Conservation (phyloP, 2,329 filamentous ascomycete species). For the Talaromyces pinophilus region DNA sequence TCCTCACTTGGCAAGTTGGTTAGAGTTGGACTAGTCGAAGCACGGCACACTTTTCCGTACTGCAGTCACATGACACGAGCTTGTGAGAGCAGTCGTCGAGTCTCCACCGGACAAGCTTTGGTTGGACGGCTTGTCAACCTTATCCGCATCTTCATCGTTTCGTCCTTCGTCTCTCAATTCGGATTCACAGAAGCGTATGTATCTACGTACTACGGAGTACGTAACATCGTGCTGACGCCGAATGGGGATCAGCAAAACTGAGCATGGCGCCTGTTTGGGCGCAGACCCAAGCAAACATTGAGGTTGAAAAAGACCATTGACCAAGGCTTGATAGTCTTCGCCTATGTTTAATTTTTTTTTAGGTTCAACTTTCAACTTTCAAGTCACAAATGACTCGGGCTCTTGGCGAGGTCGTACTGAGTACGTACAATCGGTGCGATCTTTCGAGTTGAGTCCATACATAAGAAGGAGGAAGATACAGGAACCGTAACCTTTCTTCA, state of each 20-base stretch:
- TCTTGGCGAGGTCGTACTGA: not conserved
- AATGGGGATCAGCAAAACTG: not conserved
- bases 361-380: not conserved
- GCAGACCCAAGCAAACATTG: not conserved
- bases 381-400: not conserved
- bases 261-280: not conserved
- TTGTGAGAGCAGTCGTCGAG: not conserved
- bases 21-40: not conserved
- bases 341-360: not conserved
- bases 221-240: not conserved
- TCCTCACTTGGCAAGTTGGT: not conserved
- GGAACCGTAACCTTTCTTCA: not conserved
- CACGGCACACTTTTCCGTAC: not conserved
- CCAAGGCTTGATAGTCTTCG: not conserved
- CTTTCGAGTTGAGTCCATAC: not conserved
- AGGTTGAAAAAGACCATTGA: not conserved
- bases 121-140: not conserved
- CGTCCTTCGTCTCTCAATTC: not conserved
- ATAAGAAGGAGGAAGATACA: not conserved
- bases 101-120: conserved; percentile 1
- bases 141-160: not conserved
- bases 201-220: no score
- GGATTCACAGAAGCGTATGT: not conserved
- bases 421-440: not conserved
- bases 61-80: not conserved